Conservation (phyloP, 257 asterid genomes). For the Forsythia suspensa region DNA sequence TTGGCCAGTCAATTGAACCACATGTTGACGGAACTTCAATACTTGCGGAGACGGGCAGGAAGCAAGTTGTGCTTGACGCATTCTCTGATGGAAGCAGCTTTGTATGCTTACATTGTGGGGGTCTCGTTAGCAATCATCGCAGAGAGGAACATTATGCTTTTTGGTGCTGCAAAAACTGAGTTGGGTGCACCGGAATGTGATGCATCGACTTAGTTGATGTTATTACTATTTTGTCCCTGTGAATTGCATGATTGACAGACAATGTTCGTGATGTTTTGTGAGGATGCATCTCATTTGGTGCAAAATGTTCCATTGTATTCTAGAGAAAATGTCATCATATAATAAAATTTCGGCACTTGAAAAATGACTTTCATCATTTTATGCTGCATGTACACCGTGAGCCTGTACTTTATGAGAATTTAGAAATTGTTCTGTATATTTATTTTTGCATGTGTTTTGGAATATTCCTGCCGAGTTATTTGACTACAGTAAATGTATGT, state of each 20-base stretch:
- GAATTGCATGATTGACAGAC: slow-evolving; percentile 1
- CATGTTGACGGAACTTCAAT: slow-evolving; percentile 65
- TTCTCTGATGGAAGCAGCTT: slow-evolving; percentile 94
- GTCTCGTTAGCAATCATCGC: slow-evolving; percentile 76
- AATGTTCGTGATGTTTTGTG: background rate
- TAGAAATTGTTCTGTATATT: too few relatives aligned
- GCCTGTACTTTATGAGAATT: too few relatives aligned
- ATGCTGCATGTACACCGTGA: too few relatives aligned
- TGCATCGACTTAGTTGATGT: background rate
- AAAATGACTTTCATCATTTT: too few relatives aligned
- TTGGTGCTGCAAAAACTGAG: slow-evolving; percentile 80
- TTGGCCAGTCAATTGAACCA: slow-evolving; percentile 32
- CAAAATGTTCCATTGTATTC: background rate
- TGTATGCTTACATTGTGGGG: slow-evolving; percentile 85
- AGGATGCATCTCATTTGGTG: background rate
- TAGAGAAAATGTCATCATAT: too few relatives aligned
- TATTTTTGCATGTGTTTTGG: too few relatives aligned
- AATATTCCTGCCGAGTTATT: too few relatives aligned
- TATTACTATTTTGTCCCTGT: background rate
- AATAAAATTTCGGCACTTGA: too few relatives aligned
- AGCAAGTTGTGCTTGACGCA: slow-evolving; percentile 74
- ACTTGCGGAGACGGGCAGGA: slow-evolving; percentile 78
- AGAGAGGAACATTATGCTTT: slow-evolving; percentile 75
- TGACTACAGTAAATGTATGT: too few relatives aligned
- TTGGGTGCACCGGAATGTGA: background rate